These are phyloP conservation scores for Penstemon barbatus DNA, from an alignment of 257 asterid species.

Conservation along the genomic window DNA sequence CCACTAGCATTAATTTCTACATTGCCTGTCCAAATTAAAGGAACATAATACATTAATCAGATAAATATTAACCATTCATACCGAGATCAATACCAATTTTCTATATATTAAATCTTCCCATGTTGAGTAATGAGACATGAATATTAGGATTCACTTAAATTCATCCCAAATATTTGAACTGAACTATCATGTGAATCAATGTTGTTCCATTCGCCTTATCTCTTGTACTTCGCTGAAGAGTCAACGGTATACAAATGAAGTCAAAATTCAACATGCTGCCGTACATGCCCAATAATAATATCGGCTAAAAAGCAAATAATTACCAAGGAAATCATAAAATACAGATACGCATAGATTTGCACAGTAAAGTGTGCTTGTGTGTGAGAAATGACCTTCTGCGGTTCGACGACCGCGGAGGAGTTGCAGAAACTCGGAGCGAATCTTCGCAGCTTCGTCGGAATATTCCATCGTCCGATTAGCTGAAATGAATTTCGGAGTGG, in stretches of 20 bases:
- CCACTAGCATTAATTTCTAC: constrained; percentile 4
- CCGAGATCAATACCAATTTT: not conserved
- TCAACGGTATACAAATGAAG: constrained; percentile 12
- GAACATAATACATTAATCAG: not conserved
- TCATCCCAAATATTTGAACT: not conserved
- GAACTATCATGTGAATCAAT: constrained; percentile 1
- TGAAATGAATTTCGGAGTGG: constrained; percentile 26
- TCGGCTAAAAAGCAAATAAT: not conserved
- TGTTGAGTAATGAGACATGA: too few species aligned
- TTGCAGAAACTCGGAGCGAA: constrained; percentile 62
- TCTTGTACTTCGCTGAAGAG: constrained; percentile 18
- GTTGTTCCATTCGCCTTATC: constrained; percentile 25
- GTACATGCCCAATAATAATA: not conserved
- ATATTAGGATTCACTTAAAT: too few species aligned
- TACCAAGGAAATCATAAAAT: too few species aligned
- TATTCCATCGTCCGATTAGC: constrained; percentile 33
- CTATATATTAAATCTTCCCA: not conserved
- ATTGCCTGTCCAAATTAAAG: not conserved
- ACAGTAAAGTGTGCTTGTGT: constrained; percentile 2
- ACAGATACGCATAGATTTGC: not conserved
- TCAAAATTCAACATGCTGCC: constrained; percentile 22
- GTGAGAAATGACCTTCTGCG: constrained; percentile 45
- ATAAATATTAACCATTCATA: not conserved
- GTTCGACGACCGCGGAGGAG: constrained; percentile 67
- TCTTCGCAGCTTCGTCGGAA: constrained; percentile 40